Evolutionary conservation across 2,329 filamentous ascomycete genomes (phyloP), one percentile per base, ranked within the genome.

Genomic region (Aspergillus japonicus): DNA sequence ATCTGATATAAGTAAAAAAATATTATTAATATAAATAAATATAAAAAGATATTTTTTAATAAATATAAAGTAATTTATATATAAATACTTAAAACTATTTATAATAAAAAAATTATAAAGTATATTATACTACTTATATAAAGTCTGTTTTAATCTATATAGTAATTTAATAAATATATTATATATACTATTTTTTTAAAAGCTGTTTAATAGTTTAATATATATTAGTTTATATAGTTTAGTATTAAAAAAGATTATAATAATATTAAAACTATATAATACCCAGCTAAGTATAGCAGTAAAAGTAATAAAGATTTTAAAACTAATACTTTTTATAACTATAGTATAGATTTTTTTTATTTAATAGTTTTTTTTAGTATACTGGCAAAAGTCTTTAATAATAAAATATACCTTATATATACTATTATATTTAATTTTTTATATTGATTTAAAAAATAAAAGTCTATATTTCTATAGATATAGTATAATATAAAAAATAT

Each of bases 41-140:
- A 39, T 10, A 16, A 42, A 0, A 16, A 23, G 2, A 42, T 52
- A 52, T 23, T 50, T 35, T 51, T 12, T 33, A n/a, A 31, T 51
- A 33, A 51, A 19, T 51, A 51, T 51, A 51, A 16, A 51, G 0
- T 51, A 51, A 21, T 35, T 11, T 51, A 51, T 51, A 51, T 51
- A 51, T 19, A 51, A 33, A 21, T 51, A 51, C 11, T 35, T 35
- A 35, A 51, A 35, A 3, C 16, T 33, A 5, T 31, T 21, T 29
- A 21, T 48, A 47, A 21, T 33, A 33, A 35, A 33, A 21, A 51
- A 35, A 19, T 33, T 55, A 31, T 48, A 48, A 47, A 47, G 35
- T 35, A 48, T 47, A 51, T 50, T 57, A 56, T n/a, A 50, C 7
- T 24, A 54, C 3, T 53, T 29, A 54, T 29, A 35, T 52, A 35